Conservation (phyloP, 179 eudicot genomes). For the Drosera spatulata region DNA sequence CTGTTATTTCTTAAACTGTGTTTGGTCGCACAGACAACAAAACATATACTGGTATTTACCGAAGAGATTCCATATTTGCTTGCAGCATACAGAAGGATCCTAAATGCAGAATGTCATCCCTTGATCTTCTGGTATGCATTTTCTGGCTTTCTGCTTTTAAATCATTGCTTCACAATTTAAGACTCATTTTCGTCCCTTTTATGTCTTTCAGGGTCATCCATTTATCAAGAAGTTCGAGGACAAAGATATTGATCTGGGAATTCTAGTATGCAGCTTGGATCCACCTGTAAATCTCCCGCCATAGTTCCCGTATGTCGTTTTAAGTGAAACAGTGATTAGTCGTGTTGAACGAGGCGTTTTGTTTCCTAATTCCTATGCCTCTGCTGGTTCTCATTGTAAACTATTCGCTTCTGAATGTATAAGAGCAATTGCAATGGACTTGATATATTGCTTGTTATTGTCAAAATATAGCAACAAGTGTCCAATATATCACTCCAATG, state of each 20-base stretch:
- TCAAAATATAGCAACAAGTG: no score
- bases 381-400: no score
- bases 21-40: no score
- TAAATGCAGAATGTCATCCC: slow-evolving; percentile 59
- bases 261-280: slow-evolving; percentile 72
- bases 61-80: slow-evolving; percentile 3
- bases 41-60: no score
- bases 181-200: background rate
- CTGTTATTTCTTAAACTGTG: no score
- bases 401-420: no score
- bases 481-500: no score
- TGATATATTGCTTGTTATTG: no score
- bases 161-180: background rate
- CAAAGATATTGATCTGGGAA: slow-evolving; percentile 80
- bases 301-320: slow-evolving; percentile 12
- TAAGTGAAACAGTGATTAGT: no score
- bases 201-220: slow-evolving; percentile 56
- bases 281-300: slow-evolving; percentile 68
- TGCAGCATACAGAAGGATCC: slow-evolving; percentile 94
- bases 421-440: no score
- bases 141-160: background rate
- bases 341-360: no score
- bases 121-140: slow-evolving; percentile 78
- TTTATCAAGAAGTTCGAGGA: slow-evolving; percentile 90
- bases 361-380: no score